Base-by-base conservation (phyloP, 2,329 filamentous ascomycete species). In the Calonectria henricotiae region DNA sequence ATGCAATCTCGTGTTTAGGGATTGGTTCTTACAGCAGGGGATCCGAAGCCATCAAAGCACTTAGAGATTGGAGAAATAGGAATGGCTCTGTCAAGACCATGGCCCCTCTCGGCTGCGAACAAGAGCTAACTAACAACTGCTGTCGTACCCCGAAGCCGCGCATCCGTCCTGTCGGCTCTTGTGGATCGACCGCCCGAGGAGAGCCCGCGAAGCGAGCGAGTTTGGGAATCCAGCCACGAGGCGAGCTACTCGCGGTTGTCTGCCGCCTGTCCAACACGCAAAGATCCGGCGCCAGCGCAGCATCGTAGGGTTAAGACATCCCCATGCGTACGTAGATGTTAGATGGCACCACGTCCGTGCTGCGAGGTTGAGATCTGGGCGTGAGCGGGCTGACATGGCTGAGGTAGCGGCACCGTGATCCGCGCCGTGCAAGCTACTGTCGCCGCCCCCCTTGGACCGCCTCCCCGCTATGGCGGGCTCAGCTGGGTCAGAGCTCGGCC, bases 1-100 rank as follows among this genome's bases (percentile, higher is more conserved):
- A 25, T 32, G 44, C 37, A 60, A 69, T 64, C 51, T 69, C 67
- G 62, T 61, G 61, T 69, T 65, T 35, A 44, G 60, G 58, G 65
- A 62, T 55, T 54, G 55, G 55, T n/a, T 46, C 30, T 68, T 30
- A 15, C 47, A 55, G 65, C 41, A 55, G 27, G 30, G 39, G 30
- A 51, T 27, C 49, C 25, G 27, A 41, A 44, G 55, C 37, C 23
- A 32, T 44, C 37, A 15, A 27, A 37, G 23, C 37, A 39, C 23
- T 43, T 41, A 37, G 7, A 5, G 15, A 30, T 44, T n/a, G 37
- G 39, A 43, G 55, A 44, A 41, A 41, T 37, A 58, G 51, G 12
- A 30, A 43, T 27, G 23, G 25, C 15, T 41, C 37, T 61, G 39
- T 27, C 55, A 23, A 61, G 25, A 32, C 37, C 32, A 17, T 43